Evolutionary conservation across 1,284 basidiomycete species (phyloP).

Genomic region (Xerocomus minutiporus): DNA sequence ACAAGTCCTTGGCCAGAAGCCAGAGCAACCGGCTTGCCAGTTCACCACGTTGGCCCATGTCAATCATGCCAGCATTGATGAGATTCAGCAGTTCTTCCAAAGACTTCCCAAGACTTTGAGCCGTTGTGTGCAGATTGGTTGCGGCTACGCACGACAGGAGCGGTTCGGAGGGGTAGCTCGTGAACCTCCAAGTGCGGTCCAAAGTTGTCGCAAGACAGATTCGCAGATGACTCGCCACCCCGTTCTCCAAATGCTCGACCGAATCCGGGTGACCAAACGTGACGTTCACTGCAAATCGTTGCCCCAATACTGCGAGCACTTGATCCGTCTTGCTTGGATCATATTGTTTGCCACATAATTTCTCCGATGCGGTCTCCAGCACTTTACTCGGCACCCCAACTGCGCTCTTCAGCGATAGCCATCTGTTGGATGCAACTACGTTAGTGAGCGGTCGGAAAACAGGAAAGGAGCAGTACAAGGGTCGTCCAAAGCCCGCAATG

Average conservation of each 20-base stretch:
- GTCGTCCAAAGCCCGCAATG: not conserved
- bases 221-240: constrained; percentile 7
- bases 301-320: constrained; percentile 6
- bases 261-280: constrained; percentile 3
- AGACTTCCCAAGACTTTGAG: accelerated
- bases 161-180: constrained; percentile 12
- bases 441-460: not conserved
- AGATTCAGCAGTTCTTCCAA: not conserved
- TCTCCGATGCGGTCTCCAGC: not conserved
- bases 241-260: constrained; percentile 1
- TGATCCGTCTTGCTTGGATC: not conserved
- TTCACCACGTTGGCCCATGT: constrained; percentile 7
- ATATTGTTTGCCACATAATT: not conserved
- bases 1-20: constrained; percentile 15
- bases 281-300: constrained; percentile 10
- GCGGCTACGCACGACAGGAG: constrained; percentile 12
- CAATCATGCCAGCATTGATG: constrained; percentile 11
- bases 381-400: not conserved
- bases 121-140: not conserved
- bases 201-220: constrained; percentile 5
- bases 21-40: constrained; percentile 11
- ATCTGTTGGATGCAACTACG: not conserved
- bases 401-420: not conserved
- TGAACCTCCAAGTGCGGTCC: constrained; percentile 8
- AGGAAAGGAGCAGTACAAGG: not conserved